Evolutionary conservation across 345 rosid species (phyloP).

Genomic region (Mercurialis annua): DNA sequence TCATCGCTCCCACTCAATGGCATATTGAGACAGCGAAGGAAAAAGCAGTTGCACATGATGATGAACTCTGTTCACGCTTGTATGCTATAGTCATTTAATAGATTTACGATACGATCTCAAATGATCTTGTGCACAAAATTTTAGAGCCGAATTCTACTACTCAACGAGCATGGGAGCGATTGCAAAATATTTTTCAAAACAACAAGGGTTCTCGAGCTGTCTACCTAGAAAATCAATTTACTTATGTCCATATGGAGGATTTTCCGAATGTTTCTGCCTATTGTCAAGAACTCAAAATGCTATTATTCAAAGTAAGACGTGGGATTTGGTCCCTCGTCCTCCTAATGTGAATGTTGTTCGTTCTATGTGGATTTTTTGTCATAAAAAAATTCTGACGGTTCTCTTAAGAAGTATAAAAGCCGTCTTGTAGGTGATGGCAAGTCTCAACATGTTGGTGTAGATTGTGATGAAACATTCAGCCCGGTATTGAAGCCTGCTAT

Average conservation of each 20-base stretch:
- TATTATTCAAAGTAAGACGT: neutral
- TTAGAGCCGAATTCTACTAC: neutral
- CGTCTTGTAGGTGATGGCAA: conserved; percentile 2
- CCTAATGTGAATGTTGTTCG: neutral
- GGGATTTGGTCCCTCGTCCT: neutral
- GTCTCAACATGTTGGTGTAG: neutral
- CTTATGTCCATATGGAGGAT: neutral
- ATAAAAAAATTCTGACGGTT: neutral
- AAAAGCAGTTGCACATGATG: no score
- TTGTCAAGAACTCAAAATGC: neutral
- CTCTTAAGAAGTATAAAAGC: neutral
- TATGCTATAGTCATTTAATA: no score
- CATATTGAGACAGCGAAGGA: no score
- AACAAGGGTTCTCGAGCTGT: neutral
- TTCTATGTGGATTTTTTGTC: neutral
- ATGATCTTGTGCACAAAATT: neutral
- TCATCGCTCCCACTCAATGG: neutral
- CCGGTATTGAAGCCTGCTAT: neutral
- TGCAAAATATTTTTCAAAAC: neutral
- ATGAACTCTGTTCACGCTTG: no score
- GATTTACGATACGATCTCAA: no score
- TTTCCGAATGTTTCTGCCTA: neutral
- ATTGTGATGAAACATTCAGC: neutral
- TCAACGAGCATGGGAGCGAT: neutral
- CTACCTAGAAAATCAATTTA: neutral